Evolutionary conservation across 805 yeast genomes (phyloP).

Genomic region (Wickerhamomyces bovis): DNA sequence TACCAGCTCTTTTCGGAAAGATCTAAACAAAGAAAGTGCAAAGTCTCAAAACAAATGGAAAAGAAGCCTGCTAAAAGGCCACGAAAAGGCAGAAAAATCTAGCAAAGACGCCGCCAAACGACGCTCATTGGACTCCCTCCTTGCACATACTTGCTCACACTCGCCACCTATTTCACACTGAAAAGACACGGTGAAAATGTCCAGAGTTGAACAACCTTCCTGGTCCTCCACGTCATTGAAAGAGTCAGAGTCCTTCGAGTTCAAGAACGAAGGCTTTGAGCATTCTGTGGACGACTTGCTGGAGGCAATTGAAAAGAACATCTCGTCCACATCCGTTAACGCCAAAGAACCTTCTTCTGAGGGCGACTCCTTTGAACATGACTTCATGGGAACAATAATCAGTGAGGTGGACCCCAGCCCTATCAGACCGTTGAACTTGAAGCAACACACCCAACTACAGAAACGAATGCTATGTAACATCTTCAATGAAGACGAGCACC

Average conservation of each 20-base stretch:
- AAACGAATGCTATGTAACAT: neutral
- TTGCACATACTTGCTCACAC: neutral
- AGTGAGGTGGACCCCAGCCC: conserved; percentile 17
- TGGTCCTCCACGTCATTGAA: conserved; percentile 21
- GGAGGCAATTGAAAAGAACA: conserved; percentile 23
- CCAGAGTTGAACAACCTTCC: conserved; percentile 1
- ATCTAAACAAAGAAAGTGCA: conserved; percentile 2
- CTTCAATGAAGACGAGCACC: neutral
- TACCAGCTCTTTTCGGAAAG: neutral
- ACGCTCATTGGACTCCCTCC: neutral
- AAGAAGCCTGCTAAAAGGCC: neutral
- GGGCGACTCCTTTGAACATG: conserved; percentile 1
- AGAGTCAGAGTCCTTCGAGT: conserved; percentile 1
- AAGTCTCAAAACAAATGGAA: neutral
- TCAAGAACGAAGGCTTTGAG: conserved; percentile 4
- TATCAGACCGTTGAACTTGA: conserved; percentile 24
- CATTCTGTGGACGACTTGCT: conserved; percentile 36
- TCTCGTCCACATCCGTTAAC: conserved; percentile 18
- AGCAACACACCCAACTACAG: conserved; percentile 8
- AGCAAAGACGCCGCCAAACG: neutral
- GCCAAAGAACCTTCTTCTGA: conserved; percentile 1
- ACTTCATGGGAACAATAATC: conserved; percentile 1
- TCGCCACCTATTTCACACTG: neutral
- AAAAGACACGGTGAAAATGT: neutral
- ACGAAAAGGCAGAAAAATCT: neutral